Conservation (phyloP, 2,329 filamentous ascomycete genomes). For the Hymenoscyphus infarciens region DNA sequence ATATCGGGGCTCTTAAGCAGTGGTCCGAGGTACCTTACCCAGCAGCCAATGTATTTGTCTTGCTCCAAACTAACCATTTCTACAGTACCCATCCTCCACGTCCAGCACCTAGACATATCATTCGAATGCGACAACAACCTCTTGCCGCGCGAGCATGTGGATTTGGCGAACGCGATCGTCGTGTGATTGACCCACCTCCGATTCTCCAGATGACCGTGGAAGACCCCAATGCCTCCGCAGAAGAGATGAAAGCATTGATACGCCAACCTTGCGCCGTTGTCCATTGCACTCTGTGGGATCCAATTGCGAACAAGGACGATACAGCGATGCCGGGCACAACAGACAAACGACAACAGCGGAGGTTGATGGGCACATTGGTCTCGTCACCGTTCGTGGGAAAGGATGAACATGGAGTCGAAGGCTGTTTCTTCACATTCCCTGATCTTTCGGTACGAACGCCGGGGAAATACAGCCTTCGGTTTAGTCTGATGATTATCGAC, state of each 20-base stretch:
- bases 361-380: conserved; percentile 76
- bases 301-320: conserved; percentile 62
- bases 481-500: conserved; percentile 70
- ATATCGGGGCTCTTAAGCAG: conserved; percentile 28
- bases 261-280: conserved; percentile 67
- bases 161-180: conserved; percentile 76
- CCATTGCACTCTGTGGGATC: conserved; percentile 73
- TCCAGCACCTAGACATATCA: conserved; percentile 20
- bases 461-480: conserved; percentile 70
- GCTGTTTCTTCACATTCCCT: conserved; percentile 83
- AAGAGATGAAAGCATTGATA: conserved; percentile 50
- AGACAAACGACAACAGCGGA: conserved; percentile 67
- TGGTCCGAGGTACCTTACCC: conserved; percentile 16
- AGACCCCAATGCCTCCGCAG: conserved; percentile 49
- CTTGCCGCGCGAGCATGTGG: conserved; percentile 75
- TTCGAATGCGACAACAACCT: conserved; percentile 72
- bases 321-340: conserved; percentile 58
- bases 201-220: conserved; percentile 72
- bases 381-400: conserved; percentile 72
- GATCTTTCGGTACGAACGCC: conserved; percentile 77
- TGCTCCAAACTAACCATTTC: conserved; percentile 14
- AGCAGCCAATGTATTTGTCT: neutral
- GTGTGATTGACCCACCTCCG: conserved; percentile 79
- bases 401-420: conserved; percentile 69
- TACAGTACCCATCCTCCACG: conserved; percentile 16